Conservation (phyloP, 176 grass and related monocot genomes). For the Rhynchospora tenuis region DNA sequence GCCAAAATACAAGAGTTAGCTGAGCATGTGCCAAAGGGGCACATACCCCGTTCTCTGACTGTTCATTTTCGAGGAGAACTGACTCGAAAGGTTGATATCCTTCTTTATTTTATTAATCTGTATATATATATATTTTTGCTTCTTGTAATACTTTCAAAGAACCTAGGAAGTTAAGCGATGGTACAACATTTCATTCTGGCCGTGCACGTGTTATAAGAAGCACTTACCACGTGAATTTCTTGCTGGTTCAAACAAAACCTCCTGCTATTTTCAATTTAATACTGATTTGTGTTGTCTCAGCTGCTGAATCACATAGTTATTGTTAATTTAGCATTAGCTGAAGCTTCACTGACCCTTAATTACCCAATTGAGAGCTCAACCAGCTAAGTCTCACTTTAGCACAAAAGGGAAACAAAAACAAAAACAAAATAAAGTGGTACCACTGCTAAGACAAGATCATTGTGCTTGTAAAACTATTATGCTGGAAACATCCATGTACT, state of each 20-base stretch:
- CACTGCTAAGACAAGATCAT: not conserved
- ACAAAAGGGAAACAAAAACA: not conserved
- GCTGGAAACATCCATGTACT: not conserved
- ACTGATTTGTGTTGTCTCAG: not conserved
- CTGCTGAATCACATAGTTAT: not conserved
- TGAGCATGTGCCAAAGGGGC: conserved; percentile 97
- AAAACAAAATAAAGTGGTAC: not conserved
- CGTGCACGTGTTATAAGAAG: not conserved
- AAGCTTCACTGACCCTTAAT: not conserved
- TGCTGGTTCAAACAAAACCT: not conserved
- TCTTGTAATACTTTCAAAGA: not conserved
- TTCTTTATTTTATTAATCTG: not conserved
- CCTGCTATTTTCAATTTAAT: not conserved
- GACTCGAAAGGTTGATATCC: conserved; percentile 72
- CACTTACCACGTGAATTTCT: not conserved
- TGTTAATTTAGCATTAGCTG: not conserved
- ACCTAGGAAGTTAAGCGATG: not conserved
- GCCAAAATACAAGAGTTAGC: conserved; percentile 94
- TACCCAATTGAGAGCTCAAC: not conserved
- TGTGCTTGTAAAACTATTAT: not conserved
- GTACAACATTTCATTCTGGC: not conserved
- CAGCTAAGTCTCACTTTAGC: not conserved
- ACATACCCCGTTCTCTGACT: conserved; percentile 92
- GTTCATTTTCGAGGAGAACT: conserved; percentile 96
- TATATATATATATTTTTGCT: not conserved